Percentiles rank a stretch among this genome's conserved stretches.
These are phyloP conservation scores for Acacia melanoxylon DNA, from an alignment of 306 rosid genomes.

Conservation along the genomic window DNA sequence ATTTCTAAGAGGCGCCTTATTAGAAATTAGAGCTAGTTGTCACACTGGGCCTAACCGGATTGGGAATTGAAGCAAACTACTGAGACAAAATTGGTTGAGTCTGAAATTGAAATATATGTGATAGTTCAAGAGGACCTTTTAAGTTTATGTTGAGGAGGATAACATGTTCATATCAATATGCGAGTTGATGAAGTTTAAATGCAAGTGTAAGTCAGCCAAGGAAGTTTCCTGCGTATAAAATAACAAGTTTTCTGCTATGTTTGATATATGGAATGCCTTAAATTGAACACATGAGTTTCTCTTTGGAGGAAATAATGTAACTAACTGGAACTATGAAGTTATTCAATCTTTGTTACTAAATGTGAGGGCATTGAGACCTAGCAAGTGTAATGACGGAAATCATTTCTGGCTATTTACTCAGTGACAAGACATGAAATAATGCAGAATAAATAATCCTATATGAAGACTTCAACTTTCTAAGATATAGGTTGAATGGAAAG, in stretches of 20 bases:
- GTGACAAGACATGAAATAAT: background rate
- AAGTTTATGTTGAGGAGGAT: background rate
- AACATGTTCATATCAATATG: background rate
- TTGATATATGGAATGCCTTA: background rate
- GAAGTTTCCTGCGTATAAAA: background rate
- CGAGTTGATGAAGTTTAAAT: background rate
- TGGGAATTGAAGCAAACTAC: constrained; percentile 1
- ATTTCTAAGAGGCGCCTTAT: background rate
- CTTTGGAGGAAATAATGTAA: background rate
- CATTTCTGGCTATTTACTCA: background rate
- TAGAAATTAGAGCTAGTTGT: background rate
- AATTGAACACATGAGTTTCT: background rate
- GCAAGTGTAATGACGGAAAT: background rate
- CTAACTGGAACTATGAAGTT: background rate
- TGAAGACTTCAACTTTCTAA: background rate
- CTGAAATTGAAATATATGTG: background rate
- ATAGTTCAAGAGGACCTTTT: background rate
- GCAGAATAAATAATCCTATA: background rate
- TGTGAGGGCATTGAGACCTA: background rate
- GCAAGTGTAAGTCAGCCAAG: background rate
- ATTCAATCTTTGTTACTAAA: background rate
- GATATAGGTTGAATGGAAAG: background rate
- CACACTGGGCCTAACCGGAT: background rate
- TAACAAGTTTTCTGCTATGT: background rate
- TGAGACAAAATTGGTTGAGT: background rate